A percentile compares a stretch with the other conserved stretches of the same genome.
Conservation (phyloP, 2,329 filamentous ascomycete species). For the Plectosphaerella cucumerina region DNA sequence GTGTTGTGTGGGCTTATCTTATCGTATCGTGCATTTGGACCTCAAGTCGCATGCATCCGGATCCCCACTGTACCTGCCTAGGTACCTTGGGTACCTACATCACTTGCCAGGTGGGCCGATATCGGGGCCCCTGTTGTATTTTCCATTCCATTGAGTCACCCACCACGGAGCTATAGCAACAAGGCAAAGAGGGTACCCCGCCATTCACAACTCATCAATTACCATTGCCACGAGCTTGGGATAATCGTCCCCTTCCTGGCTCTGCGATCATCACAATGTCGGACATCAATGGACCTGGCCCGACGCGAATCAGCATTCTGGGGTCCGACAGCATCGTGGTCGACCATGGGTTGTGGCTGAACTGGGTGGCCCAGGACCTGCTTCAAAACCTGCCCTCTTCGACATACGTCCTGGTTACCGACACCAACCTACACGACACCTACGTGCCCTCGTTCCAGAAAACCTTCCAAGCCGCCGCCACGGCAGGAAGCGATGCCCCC, state of each 20-base stretch:
- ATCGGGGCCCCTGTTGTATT: too few species aligned
- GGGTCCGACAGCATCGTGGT: constrained; percentile 88
- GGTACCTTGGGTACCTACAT: too few species aligned
- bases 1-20: too few species aligned
- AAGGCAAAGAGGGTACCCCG: too few species aligned
- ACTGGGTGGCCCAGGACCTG: constrained; percentile 77
- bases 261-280: constrained; percentile 6
- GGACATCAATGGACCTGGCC: constrained; percentile 23
- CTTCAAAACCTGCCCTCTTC: constrained; percentile 73
- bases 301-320: constrained; percentile 70
- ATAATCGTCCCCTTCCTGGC: not conserved
- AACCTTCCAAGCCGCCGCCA: constrained; percentile 25
- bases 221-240: not conserved
- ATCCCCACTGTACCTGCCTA: too few species aligned
- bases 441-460: constrained; percentile 75
- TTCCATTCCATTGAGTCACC: too few species aligned
- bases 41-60: too few species aligned
- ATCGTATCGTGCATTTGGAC: too few species aligned
- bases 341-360: constrained; percentile 85
- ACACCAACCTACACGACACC: constrained; percentile 79
- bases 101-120: too few species aligned
- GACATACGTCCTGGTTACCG: constrained; percentile 94
- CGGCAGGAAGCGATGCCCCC: constrained; percentile 24
- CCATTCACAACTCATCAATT: not conserved
- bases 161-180: too few species aligned